A percentile compares a stretch with the other conserved stretches of the same genome.
Evolutionary conservation across 345 rosid genomes (phyloP).

Genomic region (Melaleuca quinquenervia): DNA sequence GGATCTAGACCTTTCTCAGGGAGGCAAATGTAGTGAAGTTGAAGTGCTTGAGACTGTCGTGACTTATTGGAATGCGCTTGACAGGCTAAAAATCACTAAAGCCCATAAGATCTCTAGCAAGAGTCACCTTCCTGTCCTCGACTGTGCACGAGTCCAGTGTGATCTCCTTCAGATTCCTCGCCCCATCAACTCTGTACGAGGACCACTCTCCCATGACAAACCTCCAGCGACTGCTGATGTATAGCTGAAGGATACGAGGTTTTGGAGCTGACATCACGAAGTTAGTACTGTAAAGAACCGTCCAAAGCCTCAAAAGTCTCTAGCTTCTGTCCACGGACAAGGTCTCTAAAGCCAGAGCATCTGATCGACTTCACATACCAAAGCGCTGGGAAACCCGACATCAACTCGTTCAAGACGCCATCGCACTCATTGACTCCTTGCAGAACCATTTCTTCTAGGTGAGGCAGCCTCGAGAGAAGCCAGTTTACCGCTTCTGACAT

Average conservation of each 20-base stretch:
- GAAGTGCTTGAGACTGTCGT: not conserved
- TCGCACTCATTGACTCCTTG: not conserved
- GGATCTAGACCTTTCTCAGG: not conserved
- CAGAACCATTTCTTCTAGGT: not conserved
- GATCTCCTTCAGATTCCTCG: not conserved
- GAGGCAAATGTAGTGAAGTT: not conserved
- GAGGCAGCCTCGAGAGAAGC: not conserved
- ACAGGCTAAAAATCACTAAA: not conserved
- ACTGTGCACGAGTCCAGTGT: not conserved
- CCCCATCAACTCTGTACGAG: not conserved
- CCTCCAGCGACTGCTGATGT: not conserved
- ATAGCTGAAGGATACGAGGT: not conserved
- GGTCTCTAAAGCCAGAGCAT: not conserved
- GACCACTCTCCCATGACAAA: not conserved
- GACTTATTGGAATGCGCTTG: not conserved
- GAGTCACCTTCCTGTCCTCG: not conserved
- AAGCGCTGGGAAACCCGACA: not conserved
- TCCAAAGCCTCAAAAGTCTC: not conserved
- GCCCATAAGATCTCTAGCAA: not conserved
- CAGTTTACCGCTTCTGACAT: not conserved
- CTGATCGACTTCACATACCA: not conserved
- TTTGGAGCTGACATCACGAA: not conserved
- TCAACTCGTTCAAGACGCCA: not conserved
- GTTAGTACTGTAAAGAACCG: not conserved
- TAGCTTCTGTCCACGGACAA: not conserved